Base-by-base conservation (phyloP, 257 asterid genomes). In the Avicennia marina region DNA sequence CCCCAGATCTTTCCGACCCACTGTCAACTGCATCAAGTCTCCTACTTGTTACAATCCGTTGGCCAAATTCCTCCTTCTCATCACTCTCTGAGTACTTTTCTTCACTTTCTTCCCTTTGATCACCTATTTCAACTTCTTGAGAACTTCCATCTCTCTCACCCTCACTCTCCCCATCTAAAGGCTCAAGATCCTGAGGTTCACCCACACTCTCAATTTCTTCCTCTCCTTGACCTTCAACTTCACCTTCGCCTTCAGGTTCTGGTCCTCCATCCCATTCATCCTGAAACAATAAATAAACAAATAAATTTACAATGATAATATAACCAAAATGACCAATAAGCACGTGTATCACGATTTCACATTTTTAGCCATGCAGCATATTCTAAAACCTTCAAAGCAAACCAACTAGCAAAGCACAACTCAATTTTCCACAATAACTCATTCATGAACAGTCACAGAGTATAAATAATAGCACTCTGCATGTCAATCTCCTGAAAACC, bases 1-100 rank as follows among this genome's bases (percentile, higher is more conserved):
- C 95, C 73, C 80, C 95, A 24, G 97, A 86, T 77, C 82, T 72
- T 78, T 91, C 97, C 40, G 98, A 91, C 67, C 77, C 98, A 66
- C 96, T 91, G 43, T 62, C 72, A 53, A 78, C 54, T 29, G 79
- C 77, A 53, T 74, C 85, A 24, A 75, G 94, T 66, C 95, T 76
- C 71, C 86, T 79, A 76, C 95, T 89, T 18, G 95, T 78, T 38
- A 75, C 87, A 53, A 63, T 85, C 2, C 79, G 71, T 67, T 80
- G 95, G 33, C 63, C 85, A 63, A 83, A 86, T n/a, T 75, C 93
- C 49, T 76, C 85, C 56, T 77, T 81, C n/a, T 82, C 97, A 39
- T 86, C 95, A 71, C 94, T 86, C 65, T 82, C 96, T 1, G 88
- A 73, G 65, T 84, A 83, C 72, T 78, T 81, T 34, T 76, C 85